Conservation (phyloP, 129 eudicot genomes). For the Silybum marianum region DNA sequence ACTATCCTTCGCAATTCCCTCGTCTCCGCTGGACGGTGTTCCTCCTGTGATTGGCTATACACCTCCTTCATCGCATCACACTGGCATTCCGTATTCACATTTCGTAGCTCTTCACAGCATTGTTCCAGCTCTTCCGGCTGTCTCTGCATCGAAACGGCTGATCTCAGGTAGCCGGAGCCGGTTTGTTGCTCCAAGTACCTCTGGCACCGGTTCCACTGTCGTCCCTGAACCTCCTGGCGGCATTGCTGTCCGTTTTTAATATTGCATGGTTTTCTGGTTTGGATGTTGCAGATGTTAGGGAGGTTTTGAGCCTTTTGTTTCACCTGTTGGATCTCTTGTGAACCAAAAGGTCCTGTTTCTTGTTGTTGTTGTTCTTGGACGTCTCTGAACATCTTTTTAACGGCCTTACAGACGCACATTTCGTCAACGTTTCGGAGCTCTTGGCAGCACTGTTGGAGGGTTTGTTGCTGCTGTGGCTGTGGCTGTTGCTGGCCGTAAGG, state of each 20-base stretch:
- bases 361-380: slow-evolving; percentile 15
- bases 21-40: not conserved
- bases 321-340: slow-evolving; percentile 14
- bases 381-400: slow-evolving; percentile 15
- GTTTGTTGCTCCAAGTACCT: slow-evolving; percentile 1
- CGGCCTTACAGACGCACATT: slow-evolving; percentile 24
- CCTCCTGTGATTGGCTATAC: not conserved
- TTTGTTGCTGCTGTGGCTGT: not conserved
- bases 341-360: slow-evolving; percentile 1
- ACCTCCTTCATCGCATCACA: slow-evolving; percentile 7
- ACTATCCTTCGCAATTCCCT: not conserved
- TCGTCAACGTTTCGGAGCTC: slow-evolving; percentile 24
- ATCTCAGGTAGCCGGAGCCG: not conserved
- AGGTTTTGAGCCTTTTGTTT: slow-evolving; percentile 28
- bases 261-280: slow-evolving; percentile 7
- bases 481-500: not conserved
- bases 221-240: slow-evolving; percentile 13
- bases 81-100: not conserved
- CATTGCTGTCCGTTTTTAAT: slow-evolving; percentile 13
- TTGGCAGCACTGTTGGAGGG: slow-evolving; percentile 21
- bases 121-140: not conserved
- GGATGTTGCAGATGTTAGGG: slow-evolving; percentile 28
- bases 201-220: slow-evolving; percentile 5
- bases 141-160: not conserved
- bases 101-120: slow-evolving; percentile 30